These are phyloP conservation scores for Triticum timopheevii DNA, from an alignment of 176 grass and related monocot species.

Conservation along the genomic window DNA sequence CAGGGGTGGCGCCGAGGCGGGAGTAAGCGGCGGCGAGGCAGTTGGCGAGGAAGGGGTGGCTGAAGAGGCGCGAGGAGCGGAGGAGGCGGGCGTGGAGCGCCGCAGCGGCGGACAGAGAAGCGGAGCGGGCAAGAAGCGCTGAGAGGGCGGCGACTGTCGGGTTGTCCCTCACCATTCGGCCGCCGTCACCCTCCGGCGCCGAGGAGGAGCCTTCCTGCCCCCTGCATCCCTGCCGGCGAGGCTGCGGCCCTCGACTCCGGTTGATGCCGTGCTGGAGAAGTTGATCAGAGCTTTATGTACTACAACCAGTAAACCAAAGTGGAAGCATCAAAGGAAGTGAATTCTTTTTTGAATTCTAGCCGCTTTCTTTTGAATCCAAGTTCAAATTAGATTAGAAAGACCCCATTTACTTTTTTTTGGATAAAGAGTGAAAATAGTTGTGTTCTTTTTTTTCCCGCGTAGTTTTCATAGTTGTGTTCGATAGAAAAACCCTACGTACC, in stretches of 20 bases:
- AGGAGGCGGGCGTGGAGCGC: conserved; percentile 60
- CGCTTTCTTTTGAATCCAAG: too few species aligned
- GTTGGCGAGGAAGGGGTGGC: conserved; percentile 55
- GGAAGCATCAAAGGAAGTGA: too few species aligned
- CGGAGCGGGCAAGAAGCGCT: conserved; percentile 42
- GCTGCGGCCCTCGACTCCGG: background rate
- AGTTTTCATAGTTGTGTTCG: too few species aligned
- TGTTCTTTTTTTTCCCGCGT: too few species aligned
- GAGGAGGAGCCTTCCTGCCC: background rate
- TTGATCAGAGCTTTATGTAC: too few species aligned
- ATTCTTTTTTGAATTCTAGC: too few species aligned
- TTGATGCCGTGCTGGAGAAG: background rate
- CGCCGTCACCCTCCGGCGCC: background rate
- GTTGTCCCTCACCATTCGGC: background rate
- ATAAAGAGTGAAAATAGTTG: too few species aligned
- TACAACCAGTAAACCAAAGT: too few species aligned
- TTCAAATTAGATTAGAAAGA: too few species aligned
- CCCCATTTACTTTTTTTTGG: too few species aligned
- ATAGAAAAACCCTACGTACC: too few species aligned
- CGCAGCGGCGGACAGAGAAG: conserved; percentile 33
- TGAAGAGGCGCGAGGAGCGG: conserved; percentile 46
- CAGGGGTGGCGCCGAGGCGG: conserved; percentile 30
- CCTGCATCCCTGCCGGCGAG: background rate
- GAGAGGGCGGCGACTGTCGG: conserved; percentile 30
- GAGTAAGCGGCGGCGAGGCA: conserved; percentile 64